A percentile compares a stretch with the other conserved stretches of the same genome.
Evolutionary conservation across 2,329 filamentous ascomycete species (phyloP).

Genomic region (Magnaporthiopsis rhizophila): DNA sequence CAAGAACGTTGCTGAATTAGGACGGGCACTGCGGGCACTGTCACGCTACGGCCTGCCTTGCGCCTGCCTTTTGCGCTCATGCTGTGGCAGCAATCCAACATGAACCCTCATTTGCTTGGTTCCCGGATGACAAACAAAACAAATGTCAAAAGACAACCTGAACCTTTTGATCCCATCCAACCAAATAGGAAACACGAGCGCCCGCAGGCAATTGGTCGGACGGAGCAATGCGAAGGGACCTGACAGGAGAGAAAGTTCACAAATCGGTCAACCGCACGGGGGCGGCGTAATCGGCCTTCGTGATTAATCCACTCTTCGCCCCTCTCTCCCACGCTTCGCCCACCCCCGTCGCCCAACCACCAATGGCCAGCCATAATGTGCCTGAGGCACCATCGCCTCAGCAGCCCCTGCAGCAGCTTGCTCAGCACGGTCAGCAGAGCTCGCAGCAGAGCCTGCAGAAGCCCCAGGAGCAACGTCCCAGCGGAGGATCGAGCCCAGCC

Average conservation of each 20-base stretch:
- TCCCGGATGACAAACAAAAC: neutral
- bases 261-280: neutral
- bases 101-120: neutral
- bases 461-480: neutral
- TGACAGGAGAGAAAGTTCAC: neutral
- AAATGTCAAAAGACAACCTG: neutral
- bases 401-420: constrained; percentile 9
- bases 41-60: neutral
- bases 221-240: neutral
- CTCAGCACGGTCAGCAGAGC: neutral
- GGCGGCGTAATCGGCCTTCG: neutral
- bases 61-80: neutral
- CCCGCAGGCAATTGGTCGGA: neutral
- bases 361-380: constrained; percentile 2
- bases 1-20: neutral
- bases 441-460: neutral
- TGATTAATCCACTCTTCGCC: neutral
- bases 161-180: neutral
- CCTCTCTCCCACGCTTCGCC: neutral
- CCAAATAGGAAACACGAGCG: neutral
- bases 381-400: constrained; percentile 8
- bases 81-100: neutral
- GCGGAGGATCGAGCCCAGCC: neutral
- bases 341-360: constrained; percentile 6
- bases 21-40: too few relatives aligned